Conservation (phyloP, 331 rosid genomes). For the Malus hybrid region DNA sequence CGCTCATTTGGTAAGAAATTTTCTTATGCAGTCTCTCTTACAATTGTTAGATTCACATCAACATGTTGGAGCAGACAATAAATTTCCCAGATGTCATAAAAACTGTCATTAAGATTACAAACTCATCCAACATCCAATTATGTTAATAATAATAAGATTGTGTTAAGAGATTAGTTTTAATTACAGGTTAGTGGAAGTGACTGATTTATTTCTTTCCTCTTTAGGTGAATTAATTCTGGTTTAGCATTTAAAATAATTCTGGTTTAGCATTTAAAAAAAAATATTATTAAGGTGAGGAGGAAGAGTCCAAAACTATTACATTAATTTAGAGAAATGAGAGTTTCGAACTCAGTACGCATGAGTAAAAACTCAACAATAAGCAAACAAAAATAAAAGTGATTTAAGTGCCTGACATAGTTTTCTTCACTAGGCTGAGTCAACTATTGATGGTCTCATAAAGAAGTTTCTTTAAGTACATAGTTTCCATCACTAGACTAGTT, state of each 20-base stretch:
- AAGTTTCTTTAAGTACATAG: background rate
- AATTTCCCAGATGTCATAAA: background rate
- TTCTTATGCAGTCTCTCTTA: too few relatives aligned
- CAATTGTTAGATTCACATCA: background rate
- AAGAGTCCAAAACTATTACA: too few relatives aligned
- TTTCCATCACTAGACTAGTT: background rate
- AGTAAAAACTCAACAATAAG: background rate
- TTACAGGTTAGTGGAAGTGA: background rate
- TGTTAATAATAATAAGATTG: background rate
- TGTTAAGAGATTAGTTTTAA: background rate
- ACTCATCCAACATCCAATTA: background rate
- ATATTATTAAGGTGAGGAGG: background rate
- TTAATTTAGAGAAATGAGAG: too few relatives aligned
- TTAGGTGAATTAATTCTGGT: background rate
- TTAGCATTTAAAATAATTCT: background rate
- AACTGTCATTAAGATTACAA: background rate
- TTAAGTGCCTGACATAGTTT: background rate
- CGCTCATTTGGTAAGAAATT: too few relatives aligned
- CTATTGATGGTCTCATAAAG: background rate
- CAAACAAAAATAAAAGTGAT: background rate
- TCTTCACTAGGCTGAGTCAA: background rate
- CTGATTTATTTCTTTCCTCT: background rate
- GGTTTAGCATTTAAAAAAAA: background rate
- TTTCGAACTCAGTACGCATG: too few relatives aligned
- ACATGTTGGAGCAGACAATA: background rate